phyloP scores from a whole-genome alignment of 345 rosid genomes.

The Diplotaxis tenuifolia region DNA sequence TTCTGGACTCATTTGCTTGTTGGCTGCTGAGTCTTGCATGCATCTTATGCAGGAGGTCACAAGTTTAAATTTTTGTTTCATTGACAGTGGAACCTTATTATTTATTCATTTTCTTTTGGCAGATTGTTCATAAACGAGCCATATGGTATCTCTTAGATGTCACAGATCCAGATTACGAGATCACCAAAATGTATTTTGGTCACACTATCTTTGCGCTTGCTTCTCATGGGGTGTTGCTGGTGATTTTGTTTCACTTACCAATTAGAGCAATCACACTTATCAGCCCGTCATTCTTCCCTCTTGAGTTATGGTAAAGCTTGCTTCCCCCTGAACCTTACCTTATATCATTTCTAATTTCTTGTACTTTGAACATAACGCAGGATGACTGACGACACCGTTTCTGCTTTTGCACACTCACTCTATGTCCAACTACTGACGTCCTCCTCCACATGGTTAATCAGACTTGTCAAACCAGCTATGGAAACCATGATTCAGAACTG shows the following conservation, averaged over 20 bases:
- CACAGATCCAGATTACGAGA: constrained; percentile 25
- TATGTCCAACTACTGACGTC: neutral
- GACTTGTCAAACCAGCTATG: neutral
- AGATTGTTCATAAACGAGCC: constrained; percentile 28
- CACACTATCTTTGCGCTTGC: constrained; percentile 21
- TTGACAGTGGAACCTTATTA: neutral
- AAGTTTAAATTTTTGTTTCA: neutral
- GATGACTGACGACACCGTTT: neutral
- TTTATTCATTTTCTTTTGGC: neutral
- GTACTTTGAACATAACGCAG: neutral
- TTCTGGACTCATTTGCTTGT: neutral
- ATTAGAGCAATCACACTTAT: constrained; percentile 9
- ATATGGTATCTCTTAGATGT: constrained; percentile 26
- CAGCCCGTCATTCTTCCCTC: constrained; percentile 29
- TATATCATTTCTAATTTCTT: neutral
- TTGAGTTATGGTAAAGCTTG: constrained; percentile 18
- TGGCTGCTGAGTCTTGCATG: neutral
- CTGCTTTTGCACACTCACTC: neutral
- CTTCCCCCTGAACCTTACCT: neutral
- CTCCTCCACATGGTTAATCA: neutral
- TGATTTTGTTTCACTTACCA: constrained; percentile 21
- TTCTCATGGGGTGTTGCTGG: constrained; percentile 20
- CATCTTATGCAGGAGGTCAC: constrained; percentile 10
- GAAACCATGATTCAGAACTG: constrained; percentile 4
- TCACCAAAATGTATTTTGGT: constrained; percentile 11